A percentile compares a stretch with the other conserved stretches of the same genome.
These are phyloP conservation scores for Hyaloscypha hepaticicola DNA, from an alignment of 495 filamentous ascomycete species.

Conservation along the genomic window DNA sequence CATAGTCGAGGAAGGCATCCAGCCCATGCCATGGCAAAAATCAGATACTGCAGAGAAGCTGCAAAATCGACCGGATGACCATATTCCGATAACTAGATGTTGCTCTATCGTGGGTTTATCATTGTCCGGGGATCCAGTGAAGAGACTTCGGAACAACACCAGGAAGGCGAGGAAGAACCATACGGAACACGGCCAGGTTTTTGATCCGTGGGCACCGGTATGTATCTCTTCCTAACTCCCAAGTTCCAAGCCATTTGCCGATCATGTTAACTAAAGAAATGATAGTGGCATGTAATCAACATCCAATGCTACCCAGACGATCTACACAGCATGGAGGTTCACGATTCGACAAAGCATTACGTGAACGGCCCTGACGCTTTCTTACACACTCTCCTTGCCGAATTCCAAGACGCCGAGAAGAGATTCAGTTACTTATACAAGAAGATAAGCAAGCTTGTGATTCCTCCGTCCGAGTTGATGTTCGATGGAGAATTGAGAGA, in stretches of 20 bases:
- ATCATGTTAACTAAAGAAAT: constrained; percentile 29
- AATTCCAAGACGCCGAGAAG: constrained; percentile 52
- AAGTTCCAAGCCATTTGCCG: background rate
- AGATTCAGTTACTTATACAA: constrained; percentile 47
- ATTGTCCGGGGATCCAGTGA: constrained; percentile 40
- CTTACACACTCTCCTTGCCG: constrained; percentile 45
- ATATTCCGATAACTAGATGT: constrained; percentile 51
- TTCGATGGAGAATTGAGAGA: constrained; percentile 50
- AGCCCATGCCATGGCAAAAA: constrained; percentile 52
- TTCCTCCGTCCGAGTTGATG: constrained; percentile 54
- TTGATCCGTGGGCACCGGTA: constrained; percentile 40
- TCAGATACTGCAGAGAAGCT: constrained; percentile 38
- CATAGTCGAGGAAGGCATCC: constrained; percentile 42
- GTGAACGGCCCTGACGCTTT: constrained; percentile 55
- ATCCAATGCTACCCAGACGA: constrained; percentile 55
- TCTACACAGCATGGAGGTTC: constrained; percentile 44
- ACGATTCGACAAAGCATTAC: constrained; percentile 46
- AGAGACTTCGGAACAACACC: constrained; percentile 36
- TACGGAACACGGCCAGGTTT: constrained; percentile 41
- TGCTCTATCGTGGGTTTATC: constrained; percentile 49
- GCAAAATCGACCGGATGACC: constrained; percentile 33
- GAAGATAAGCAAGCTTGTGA: constrained; percentile 48
- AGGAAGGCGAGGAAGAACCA: constrained; percentile 31
- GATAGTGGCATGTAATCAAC: constrained; percentile 51
- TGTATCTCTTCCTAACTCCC: background rate